Percentiles rank a stretch among this genome's conserved stretches.
These are phyloP conservation scores for Epithele typhae DNA, from an alignment of 768 basidiomycete species.

Conservation along the genomic window DNA sequence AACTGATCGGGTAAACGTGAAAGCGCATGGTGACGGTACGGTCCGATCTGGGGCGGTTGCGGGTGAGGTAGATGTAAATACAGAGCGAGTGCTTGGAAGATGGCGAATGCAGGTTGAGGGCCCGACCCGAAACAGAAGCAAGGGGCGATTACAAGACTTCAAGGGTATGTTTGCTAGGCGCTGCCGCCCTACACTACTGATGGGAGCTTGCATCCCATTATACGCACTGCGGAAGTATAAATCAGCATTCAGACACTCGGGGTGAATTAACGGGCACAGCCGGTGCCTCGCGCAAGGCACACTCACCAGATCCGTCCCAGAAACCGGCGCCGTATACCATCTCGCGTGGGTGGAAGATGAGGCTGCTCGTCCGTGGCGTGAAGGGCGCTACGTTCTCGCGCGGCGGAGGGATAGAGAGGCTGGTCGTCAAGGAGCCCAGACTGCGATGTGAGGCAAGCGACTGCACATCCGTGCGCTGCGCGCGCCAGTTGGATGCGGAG, in stretches of 20 bases:
- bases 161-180: neutral
- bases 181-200: constrained; percentile 15
- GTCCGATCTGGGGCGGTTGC: too few species aligned
- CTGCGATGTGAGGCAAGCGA: constrained; percentile 40
- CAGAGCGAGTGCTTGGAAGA: neutral
- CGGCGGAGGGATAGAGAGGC: constrained; percentile 51
- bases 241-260: neutral
- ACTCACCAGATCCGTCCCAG: constrained; percentile 56
- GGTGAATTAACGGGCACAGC: too few species aligned
- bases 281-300: too few species aligned
- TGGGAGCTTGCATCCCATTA: constrained; percentile 53
- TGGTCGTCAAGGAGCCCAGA: constrained; percentile 50
- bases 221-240: constrained; percentile 38
- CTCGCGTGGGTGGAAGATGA: constrained; percentile 81
- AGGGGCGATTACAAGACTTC: neutral
- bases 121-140: neutral
- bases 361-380: constrained; percentile 57
- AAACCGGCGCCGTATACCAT: constrained; percentile 78
- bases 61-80: too few species aligned
- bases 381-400: constrained; percentile 52
- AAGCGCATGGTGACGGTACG: too few species aligned
- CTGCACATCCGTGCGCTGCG: constrained; percentile 60
- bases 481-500: constrained; percentile 55
- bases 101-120: neutral
- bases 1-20: too few species aligned